Base-by-base conservation (phyloP, 2,329 filamentous ascomycete genomes). In the Madurella mycetomatis region DNA sequence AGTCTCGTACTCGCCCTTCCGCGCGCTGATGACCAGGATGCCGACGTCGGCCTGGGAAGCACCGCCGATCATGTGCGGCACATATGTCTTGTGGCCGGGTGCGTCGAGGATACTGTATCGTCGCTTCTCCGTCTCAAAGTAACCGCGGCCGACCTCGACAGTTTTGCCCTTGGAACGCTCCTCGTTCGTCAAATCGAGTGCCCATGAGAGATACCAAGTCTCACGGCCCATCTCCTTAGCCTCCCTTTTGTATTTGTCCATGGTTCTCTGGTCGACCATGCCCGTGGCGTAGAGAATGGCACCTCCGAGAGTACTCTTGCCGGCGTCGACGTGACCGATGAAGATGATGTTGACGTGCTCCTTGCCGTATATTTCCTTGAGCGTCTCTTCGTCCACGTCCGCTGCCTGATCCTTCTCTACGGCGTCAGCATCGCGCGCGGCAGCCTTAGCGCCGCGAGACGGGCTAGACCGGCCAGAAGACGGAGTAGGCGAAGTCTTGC, bases 191-290 rank as follows among this genome's bases (percentile, higher is more conserved):
- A 97, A 72, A 80, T 99, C 94, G 65, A 99, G 82, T 58, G 92
- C 95, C 94, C 95, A 99, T 42, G 94, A 99, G 18, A 99, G 81
- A 72, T 97, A 99, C 94, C 94, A 99, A 3, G 92, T 95, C 76
- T 97, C 94, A 76, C 92, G 88, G 50, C 94, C 94, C 61, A 94
- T 81, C 11, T 97, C 94, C 78, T 96, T 97, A 48, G 94, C 92
- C 67, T 99, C 95, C 64, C 84, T 85, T 82, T 92, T 96, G 79
- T 96, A 96, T 75, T 99, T 99, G 51, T 99, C 94, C 80, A 99
- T 84, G 37, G 94, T 99, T 70, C 94, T 85, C 74, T 99, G 91
- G 67, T 99, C 95, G n/a, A 99, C 94, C 94, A 97, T 99, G 57
- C 94, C 94, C 5, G 92, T 96, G 49, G 84, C 85, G 71, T 94